Conservation (phyloP, 495 filamentous ascomycete genomes). For the Penicillium pancosmium region DNA sequence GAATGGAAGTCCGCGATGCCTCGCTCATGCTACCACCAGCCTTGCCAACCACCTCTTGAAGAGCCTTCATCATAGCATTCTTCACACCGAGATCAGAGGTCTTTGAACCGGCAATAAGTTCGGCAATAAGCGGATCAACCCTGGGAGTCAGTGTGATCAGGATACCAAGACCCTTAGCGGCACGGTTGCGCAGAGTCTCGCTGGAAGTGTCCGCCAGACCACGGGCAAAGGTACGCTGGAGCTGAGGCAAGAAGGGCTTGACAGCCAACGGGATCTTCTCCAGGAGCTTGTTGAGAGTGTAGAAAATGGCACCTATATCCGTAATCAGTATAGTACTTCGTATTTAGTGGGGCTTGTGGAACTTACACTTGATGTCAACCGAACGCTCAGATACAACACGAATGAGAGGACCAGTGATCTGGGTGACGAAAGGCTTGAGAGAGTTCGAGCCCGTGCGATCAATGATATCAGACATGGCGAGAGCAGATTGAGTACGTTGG, state of each 20-base stretch:
- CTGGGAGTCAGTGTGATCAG: conserved; percentile 94
- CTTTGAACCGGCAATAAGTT: conserved; percentile 91
- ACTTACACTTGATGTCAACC: conserved; percentile 79
- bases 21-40: conserved; percentile 94
- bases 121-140: conserved; percentile 87
- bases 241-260: conserved; percentile 95
- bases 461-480: conserved; percentile 93
- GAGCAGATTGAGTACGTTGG: conserved; percentile 85
- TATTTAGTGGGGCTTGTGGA: background rate
- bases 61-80: conserved; percentile 95
- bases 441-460: conserved; percentile 84
- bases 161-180: conserved; percentile 94
- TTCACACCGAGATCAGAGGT: conserved; percentile 85
- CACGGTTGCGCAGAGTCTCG: conserved; percentile 81
- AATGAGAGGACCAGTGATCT: conserved; percentile 96
- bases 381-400: conserved; percentile 95
- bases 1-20: conserved; percentile 74
- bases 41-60: conserved; percentile 95
- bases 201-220: conserved; percentile 91
- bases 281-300: conserved; percentile 90
- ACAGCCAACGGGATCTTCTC: conserved; percentile 96
- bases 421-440: conserved; percentile 90
- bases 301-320: conserved; percentile 76
- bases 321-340: conserved; percentile 9
- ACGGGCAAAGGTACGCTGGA: conserved; percentile 96